phyloP scores from a whole-genome alignment of 1,139 yeast genomes.

The Eremothecium gossypii region DNA sequence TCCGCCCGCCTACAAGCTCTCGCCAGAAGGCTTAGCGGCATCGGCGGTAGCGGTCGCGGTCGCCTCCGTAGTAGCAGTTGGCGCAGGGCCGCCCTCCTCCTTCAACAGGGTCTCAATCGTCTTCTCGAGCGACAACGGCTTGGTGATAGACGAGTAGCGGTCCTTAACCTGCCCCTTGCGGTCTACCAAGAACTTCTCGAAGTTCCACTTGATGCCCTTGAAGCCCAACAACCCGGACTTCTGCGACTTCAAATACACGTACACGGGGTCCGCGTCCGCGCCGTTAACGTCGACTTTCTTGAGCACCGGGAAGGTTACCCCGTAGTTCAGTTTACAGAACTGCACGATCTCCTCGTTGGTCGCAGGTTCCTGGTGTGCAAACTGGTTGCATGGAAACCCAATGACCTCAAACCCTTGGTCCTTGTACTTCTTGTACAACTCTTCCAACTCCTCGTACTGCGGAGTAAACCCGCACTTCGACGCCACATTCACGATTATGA shows the following conservation, averaged over 20 bases:
- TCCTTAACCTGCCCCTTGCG: slow-evolving; percentile 54
- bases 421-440: slow-evolving; percentile 58
- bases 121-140: slow-evolving; percentile 52
- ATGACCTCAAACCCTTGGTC: slow-evolving; percentile 60
- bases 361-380: slow-evolving; percentile 76
- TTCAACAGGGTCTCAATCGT: slow-evolving; percentile 37
- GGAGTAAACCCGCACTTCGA: slow-evolving; percentile 47
- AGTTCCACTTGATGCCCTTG: slow-evolving; percentile 73
- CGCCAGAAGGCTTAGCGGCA: too few species aligned
- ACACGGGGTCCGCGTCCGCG: slow-evolving; percentile 59
- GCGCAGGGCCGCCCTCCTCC: slow-evolving; percentile 23
- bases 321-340: slow-evolving; percentile 50
- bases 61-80: neutral
- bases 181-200: slow-evolving; percentile 73
- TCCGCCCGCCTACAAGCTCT: too few species aligned
- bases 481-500: slow-evolving; percentile 74
- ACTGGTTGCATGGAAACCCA: slow-evolving; percentile 89
- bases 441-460: slow-evolving; percentile 73
- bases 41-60: neutral
- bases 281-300: slow-evolving; percentile 82
- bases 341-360: slow-evolving; percentile 47
- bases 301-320: slow-evolving; percentile 56
- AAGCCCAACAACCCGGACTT: slow-evolving; percentile 53
- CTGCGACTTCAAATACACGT: slow-evolving; percentile 55
- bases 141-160: slow-evolving; percentile 55